Evolutionary conservation across 345 rosid genomes (phyloP), one percentile per base, ranked within the genome.

Genomic region (Corchorus olitorius): DNA sequence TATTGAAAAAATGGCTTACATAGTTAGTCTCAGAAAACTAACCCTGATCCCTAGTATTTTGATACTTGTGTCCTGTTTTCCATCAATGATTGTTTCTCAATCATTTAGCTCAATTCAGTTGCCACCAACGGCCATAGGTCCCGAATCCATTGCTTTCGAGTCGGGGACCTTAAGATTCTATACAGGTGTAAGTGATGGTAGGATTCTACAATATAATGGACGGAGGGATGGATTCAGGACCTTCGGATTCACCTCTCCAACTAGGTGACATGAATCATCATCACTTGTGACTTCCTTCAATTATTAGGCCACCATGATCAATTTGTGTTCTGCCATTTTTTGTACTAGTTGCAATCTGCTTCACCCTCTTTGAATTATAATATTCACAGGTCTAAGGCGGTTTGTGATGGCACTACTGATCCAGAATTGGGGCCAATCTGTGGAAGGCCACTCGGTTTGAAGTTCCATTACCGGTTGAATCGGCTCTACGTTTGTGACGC

Each of bases 401-500:
- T 9, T 53, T 76, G 73, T 65, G 65, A 65, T 41, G 72, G 65
- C 33, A 41, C 53, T 22, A 54, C 15, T 8, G 17, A 52, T 70
- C 73, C 65, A 55, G 33, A 14, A 20, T 11, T 45, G 15, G 72
- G 54, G 59, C 73, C 72, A 39, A 9, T 14, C 3, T 76, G 73
- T 9, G 65, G 78, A 2, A 75, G 73, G 56, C 67, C 71, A 20
- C 4, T 71, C 8, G 70, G 76, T 33, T 72, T 78, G 46, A 49
- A 33, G 1, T 64, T 74, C 4, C 55, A 49, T 34, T 72, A 67
- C 61, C 1, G 48, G 49, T 16, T 71, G 5, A 43, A 41, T 45
- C 6, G 17, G 17, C 71, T 81, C 1, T 60, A 73, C 27, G 62
- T 78, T 11, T 74, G 76, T 3, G 81, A 74, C 46, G 76, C 76